These are phyloP conservation scores for Ustilago shanxiensis DNA, from an alignment of 1,284 basidiomycete species.

Conservation along the genomic window DNA sequence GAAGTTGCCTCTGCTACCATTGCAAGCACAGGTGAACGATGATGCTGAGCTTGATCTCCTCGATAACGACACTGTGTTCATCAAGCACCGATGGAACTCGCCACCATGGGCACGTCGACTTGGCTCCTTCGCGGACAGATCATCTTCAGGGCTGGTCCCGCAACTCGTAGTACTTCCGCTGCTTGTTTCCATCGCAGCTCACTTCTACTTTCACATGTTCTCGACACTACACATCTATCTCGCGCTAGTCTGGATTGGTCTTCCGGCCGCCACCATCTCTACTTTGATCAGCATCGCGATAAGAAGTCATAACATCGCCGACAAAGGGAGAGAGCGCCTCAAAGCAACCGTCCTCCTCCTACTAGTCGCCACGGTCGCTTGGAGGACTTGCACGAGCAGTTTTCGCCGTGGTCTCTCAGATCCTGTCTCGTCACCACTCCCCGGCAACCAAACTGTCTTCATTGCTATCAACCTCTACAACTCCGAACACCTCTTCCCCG, in stretches of 20 bases:
- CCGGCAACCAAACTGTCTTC: conserved; percentile 42
- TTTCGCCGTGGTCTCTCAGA: conserved; percentile 16
- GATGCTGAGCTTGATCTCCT: conserved; percentile 5
- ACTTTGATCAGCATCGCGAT: conserved; percentile 11
- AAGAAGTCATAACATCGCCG: neutral
- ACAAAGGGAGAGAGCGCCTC: conserved; percentile 12
- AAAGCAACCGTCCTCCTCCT: conserved; percentile 21
- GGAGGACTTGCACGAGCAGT: conserved; percentile 31
- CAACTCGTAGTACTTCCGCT: conserved; percentile 23
- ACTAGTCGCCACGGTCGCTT: conserved; percentile 21
- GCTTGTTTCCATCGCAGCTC: conserved; percentile 22
- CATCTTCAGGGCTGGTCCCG: conserved; percentile 24
- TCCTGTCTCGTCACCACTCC: neutral
- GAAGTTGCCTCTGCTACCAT: conserved; percentile 37
- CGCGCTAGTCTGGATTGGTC: conserved; percentile 33
- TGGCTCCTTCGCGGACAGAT: conserved; percentile 19
- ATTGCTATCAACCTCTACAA: conserved; percentile 58
- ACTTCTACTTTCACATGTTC: conserved; percentile 40
- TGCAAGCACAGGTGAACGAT: conserved; percentile 15
- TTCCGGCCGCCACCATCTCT: conserved; percentile 17
- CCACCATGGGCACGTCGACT: conserved; percentile 29
- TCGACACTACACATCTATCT: conserved; percentile 38
- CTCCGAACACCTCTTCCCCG: conserved; percentile 55
- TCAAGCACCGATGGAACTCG: conserved; percentile 23
- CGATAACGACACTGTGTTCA: neutral